Conservation (phyloP, 2,329 filamentous ascomycete species). For the Pseudomassariella vexata region DNA sequence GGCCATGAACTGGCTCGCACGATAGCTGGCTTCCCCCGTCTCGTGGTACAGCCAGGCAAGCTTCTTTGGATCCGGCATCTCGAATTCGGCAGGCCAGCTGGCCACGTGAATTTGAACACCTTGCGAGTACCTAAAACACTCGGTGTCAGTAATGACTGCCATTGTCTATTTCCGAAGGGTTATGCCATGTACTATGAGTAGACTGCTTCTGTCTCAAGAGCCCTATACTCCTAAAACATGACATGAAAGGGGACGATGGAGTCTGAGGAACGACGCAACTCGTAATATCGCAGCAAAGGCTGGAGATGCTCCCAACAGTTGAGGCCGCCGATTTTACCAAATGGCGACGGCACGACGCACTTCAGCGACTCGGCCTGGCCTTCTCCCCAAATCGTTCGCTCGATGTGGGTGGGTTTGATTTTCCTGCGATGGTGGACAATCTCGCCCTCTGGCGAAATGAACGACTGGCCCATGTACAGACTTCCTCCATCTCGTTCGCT, state of each 20-base stretch:
- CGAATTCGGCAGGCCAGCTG: slow-evolving; percentile 27
- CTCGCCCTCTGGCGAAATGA: slow-evolving; percentile 42
- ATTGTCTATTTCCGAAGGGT: too few relatives aligned
- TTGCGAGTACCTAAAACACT: too few relatives aligned
- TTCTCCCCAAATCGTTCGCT: slow-evolving; percentile 46
- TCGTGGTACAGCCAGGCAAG: slow-evolving; percentile 29
- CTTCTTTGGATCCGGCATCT: slow-evolving; percentile 28
- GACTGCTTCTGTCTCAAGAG: too few relatives aligned
- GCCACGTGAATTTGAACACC: slow-evolving; percentile 28
- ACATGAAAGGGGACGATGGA: too few relatives aligned
- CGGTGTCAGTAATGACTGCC: too few relatives aligned
- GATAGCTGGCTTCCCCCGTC: slow-evolving; percentile 25
- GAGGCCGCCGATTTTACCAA: slow-evolving; percentile 46
- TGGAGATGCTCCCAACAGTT: slow-evolving; percentile 37
- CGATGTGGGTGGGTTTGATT: slow-evolving; percentile 45
- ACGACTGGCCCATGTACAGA: slow-evolving; percentile 35
- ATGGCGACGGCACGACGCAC: slow-evolving; percentile 41
- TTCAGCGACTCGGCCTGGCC: slow-evolving; percentile 50
- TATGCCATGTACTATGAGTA: too few relatives aligned
- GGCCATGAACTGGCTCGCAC: slow-evolving; percentile 33
- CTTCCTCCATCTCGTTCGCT: slow-evolving; percentile 36
- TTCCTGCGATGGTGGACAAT: slow-evolving; percentile 42
- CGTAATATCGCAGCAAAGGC: slow-evolving; percentile 36
- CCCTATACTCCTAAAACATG: too few relatives aligned
- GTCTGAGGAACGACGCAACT: too few relatives aligned